phyloP scores from a whole-genome alignment of 768 basidiomycete species.

The Galerina sulciceps region DNA sequence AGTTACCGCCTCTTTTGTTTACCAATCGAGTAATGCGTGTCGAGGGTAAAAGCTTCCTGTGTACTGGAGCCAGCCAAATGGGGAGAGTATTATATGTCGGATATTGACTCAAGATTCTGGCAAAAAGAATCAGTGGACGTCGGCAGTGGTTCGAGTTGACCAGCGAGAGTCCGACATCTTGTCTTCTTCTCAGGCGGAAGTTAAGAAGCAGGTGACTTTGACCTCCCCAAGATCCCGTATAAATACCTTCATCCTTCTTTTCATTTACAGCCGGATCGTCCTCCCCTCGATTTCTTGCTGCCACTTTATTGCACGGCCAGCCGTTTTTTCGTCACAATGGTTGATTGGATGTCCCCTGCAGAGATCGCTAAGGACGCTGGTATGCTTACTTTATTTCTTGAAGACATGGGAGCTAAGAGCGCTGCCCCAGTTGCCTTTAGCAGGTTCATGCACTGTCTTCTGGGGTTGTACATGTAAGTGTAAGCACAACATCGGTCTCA shows the following conservation, averaged over 20 bases:
- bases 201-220: constrained; percentile 24
- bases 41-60: not conserved
- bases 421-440: constrained; percentile 43
- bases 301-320: constrained; percentile 14
- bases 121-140: constrained; percentile 1
- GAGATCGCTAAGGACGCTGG: constrained; percentile 54
- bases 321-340: constrained; percentile 42
- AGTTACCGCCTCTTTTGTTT: no score
- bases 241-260: constrained; percentile 20
- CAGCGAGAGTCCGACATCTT: not conserved
- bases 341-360: constrained; percentile 56
- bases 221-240: constrained; percentile 14
- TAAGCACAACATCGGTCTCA: not conserved
- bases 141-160: not conserved
- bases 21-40: not conserved
- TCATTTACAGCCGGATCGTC: constrained; percentile 20
- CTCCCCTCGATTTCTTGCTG: constrained; percentile 8
- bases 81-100: constrained; percentile 1
- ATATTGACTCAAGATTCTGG: constrained; percentile 6
- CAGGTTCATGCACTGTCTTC: constrained; percentile 62
- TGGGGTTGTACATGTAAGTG: constrained; percentile 64
- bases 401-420: not conserved
- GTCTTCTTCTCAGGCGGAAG: constrained; percentile 14
- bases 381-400: constrained; percentile 26
- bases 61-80: not conserved